Evolutionary conservation across 2,329 filamentous ascomycete genomes (phyloP), one percentile per base, ranked within the genome.

Genomic region (Raffaelea arxii): DNA sequence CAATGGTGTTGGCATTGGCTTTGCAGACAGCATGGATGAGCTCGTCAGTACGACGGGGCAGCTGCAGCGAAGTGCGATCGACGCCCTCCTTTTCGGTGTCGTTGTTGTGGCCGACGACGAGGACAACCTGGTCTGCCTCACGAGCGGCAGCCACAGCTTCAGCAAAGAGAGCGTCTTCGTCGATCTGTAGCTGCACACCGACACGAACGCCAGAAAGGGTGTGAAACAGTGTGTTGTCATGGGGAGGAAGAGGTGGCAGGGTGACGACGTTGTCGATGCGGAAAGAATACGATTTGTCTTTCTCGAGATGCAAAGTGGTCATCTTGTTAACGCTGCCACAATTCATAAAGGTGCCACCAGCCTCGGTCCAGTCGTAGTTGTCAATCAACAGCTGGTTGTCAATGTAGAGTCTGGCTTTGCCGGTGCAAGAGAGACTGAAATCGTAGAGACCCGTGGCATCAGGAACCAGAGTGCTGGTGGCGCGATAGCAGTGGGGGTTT

Each of bases 11-110:
- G 3, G 72, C 64, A 54, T 80, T 80, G 1, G 62, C 72, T 0
- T 66, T 65, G 25, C 76, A 63, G 1, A 81, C 69, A 2, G 69
- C 67, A 11, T 64, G 60, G 54, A 81, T 74, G 2, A 53, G 44
- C 41, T 46, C 53, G 48, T 53, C 47, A 11, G 47, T 44, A 10
- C 44, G 43, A 2, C 48, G 38, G 2, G 51, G 51, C 39, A 54
- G 49, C 0, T 18, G 9, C 25, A 54, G 49, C 6, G 47, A 50
- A 2, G 48, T 48, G 32, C 49, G 45, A 25, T 55, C 53, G 27
- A 44, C 24, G 23, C 51, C 51, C 35, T 54, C 53, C 25, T 46
- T 49, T 23, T 54, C 52, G 1, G 43, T 49, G 25, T 55, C 53
- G 35, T 24, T 80, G 45, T 47, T 49, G 44, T 49, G 47, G 35